Evolutionary conservation across 192 early-diverging fungal genomes (phyloP).

Genomic region (Dispira simplex): DNA sequence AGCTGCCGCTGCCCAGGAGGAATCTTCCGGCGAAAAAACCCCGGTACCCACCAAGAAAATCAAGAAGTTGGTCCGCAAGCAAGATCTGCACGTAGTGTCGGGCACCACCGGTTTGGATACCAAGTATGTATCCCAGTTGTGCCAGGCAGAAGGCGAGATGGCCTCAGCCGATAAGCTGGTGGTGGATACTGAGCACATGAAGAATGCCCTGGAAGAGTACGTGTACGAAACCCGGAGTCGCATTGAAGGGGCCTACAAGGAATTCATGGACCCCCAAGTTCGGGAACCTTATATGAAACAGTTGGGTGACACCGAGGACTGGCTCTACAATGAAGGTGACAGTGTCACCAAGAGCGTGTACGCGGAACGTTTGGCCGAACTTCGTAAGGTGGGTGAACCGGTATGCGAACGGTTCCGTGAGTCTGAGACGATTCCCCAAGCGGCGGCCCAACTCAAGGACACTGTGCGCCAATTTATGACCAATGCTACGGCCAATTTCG

Average conservation of each 20-base stretch:
- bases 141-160: constrained; percentile 80
- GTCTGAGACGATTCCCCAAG: constrained; percentile 66
- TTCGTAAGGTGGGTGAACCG: constrained; percentile 73
- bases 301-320: constrained; percentile 79
- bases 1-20: constrained; percentile 12
- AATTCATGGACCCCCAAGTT: constrained; percentile 56
- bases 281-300: constrained; percentile 50
- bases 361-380: constrained; percentile 54
- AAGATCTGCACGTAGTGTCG: constrained; percentile 57
- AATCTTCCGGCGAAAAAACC: constrained; percentile 2
- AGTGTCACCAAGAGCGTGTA: constrained; percentile 84
- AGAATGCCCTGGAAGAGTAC: constrained; percentile 97
- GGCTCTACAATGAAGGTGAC: constrained; percentile 97
- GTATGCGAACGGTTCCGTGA: constrained; percentile 68
- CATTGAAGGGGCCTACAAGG: constrained; percentile 54
- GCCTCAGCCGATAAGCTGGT: constrained; percentile 69
- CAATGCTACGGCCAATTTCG: constrained; percentile 46
- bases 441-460: constrained; percentile 72
- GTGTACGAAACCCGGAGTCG: constrained; percentile 89
- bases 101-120: constrained; percentile 40
- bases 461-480: constrained; percentile 52
- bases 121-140: constrained; percentile 40
- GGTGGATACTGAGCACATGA: constrained; percentile 80
- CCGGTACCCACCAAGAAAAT: constrained; percentile 47
- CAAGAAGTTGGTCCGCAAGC: constrained; percentile 85